A percentile compares a stretch with the other conserved stretches of the same genome.
Conservation (phyloP, 192 early-diverging fungal genomes). For the Haplosporangium gracile region DNA sequence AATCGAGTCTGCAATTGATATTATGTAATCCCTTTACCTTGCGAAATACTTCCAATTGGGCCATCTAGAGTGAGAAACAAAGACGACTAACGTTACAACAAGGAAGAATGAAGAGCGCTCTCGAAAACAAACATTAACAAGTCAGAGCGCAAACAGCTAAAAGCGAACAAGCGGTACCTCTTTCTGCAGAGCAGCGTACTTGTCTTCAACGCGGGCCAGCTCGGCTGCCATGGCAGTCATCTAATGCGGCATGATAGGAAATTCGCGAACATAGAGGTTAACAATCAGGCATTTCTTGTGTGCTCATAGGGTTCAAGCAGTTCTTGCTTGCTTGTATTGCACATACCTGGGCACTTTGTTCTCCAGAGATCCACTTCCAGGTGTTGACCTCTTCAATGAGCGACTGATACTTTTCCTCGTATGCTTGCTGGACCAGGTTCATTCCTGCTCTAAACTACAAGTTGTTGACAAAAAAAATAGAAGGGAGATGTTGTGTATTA, state of each 20-base stretch:
- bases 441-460: constrained; percentile 47
- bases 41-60: constrained; percentile 45
- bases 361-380: constrained; percentile 54
- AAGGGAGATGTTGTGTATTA: not conserved
- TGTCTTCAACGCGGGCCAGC: constrained; percentile 35
- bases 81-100: not conserved
- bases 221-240: constrained; percentile 41
- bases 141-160: not conserved
- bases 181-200: constrained; percentile 30
- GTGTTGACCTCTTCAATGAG: constrained; percentile 40
- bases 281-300: not conserved
- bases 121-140: too few relatives aligned
- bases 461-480: not conserved
- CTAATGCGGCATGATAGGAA: not conserved
- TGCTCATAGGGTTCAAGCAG: not conserved
- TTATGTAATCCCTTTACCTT: constrained; percentile 27
- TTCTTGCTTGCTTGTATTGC: not conserved
- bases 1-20: not conserved
- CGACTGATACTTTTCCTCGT: constrained; percentile 46
- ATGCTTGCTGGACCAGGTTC: constrained; percentile 50
- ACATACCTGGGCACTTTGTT: constrained; percentile 36
- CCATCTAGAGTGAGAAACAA: constrained; percentile 24
- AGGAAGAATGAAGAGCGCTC: not conserved
- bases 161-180: constrained; percentile 12
- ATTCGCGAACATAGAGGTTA: not conserved